A percentile compares a stretch with the other conserved stretches of the same genome.
Evolutionary conservation across 148 eudicot genomes (phyloP).

Genomic region (Rhododendron vialii): DNA sequence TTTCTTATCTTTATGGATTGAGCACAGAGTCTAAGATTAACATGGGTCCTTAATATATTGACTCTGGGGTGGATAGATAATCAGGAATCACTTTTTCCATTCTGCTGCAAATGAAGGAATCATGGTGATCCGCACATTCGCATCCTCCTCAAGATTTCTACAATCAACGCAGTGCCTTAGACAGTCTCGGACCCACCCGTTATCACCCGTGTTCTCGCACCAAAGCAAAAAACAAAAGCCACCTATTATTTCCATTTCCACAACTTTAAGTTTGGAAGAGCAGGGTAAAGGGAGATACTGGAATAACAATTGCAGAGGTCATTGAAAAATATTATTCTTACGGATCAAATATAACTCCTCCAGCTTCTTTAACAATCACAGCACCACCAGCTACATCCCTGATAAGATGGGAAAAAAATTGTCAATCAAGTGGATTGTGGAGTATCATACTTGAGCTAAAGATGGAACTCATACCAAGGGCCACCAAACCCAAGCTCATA

Average conservation of each 20-base stretch:
- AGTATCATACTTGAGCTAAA: background rate
- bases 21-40: background rate
- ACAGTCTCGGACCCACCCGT: background rate
- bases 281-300: background rate
- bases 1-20: background rate
- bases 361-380: conserved; percentile 85
- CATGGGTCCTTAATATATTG: background rate
- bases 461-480: conserved; percentile 55
- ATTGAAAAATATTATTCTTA: conserved; percentile 19
- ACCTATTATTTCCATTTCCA: background rate
- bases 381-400: conserved; percentile 93
- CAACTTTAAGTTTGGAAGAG: background rate
- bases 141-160: background rate
- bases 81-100: background rate
- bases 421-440: background rate
- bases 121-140: background rate
- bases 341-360: conserved; percentile 80
- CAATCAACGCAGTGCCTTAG: background rate
- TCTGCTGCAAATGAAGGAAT: background rate
- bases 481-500: conserved; percentile 81
- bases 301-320: background rate
- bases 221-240: background rate
- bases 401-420: conserved; percentile 1
- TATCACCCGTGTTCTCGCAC: background rate
- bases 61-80: background rate